A percentile compares a stretch with the other conserved stretches of the same genome.
Conservation (phyloP, 768 basidiomycete species). For the Collybiopsis confluens region DNA sequence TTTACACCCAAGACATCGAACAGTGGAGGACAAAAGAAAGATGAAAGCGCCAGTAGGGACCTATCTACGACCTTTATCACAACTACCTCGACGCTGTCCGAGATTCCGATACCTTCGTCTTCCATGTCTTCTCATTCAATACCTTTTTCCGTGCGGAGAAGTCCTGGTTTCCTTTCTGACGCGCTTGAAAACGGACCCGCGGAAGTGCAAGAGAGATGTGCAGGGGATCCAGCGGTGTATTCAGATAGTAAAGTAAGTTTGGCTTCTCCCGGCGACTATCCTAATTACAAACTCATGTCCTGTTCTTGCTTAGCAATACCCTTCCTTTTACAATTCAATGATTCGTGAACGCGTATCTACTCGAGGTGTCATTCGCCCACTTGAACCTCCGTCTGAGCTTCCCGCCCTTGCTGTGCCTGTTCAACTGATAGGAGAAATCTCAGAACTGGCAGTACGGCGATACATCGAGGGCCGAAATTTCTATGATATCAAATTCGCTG, state of each 20-base stretch:
- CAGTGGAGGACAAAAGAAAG: too few relatives aligned
- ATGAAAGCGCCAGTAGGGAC: too few relatives aligned
- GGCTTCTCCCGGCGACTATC: not conserved
- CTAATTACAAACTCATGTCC: not conserved
- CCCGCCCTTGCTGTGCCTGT: constrained; percentile 59
- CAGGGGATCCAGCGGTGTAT: constrained; percentile 65
- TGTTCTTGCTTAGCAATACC: constrained; percentile 14
- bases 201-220: constrained; percentile 26
- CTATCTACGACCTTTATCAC: too few relatives aligned
- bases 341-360: constrained; percentile 89
- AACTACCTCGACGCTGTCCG: too few relatives aligned
- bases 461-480: constrained; percentile 59
- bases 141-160: too few relatives aligned
- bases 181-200: not conserved
- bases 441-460: constrained; percentile 72
- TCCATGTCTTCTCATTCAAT: not conserved
- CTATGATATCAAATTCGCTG: constrained; percentile 67
- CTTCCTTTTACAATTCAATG: constrained; percentile 53
- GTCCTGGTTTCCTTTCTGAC: not conserved
- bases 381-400: constrained; percentile 71
- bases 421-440: constrained; percentile 68
- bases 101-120: too few relatives aligned
- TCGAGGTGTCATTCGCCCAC: constrained; percentile 72
- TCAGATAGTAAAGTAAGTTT: constrained; percentile 38
- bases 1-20: too few relatives aligned